Evolutionary conservation across 2,329 filamentous ascomycete genomes (phyloP), one percentile per base, ranked within the genome.

Genomic region (Alternaria rosae): DNA sequence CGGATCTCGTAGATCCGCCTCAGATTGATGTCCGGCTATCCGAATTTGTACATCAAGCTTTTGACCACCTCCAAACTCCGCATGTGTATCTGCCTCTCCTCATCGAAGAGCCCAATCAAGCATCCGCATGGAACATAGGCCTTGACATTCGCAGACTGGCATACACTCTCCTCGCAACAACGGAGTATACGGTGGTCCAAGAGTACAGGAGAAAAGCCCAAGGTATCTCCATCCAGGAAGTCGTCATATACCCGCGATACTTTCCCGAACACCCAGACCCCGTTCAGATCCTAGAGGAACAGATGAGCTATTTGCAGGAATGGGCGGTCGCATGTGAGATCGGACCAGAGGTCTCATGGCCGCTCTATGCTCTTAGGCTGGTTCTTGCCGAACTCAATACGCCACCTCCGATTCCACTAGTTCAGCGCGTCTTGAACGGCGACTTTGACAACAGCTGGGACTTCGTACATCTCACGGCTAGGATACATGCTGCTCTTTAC

Each of bases 21-120:
- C 47, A 45, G n/a, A 59, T 79, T 25, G 72, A 76, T 44, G 76
- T 75, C 7, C 72, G 77, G 28, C 47, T 76, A 13, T 79, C 77
- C 5, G 78, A 79, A 28, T 71, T 72, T 21, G 64, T 76, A 0
- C 59, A 76, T 44, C 69, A 77, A 64, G 52, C 67, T 8, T 41
- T 71, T 11, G 56, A 52, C 12, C 32, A 48, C 6, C 52, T 62
- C 69, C 64, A 76, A 3, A 60, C 66, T 1, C 65, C 66, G 8
- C 51, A 55, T 42, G 83, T 92, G 12, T 94, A 90, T 73, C 82
- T 93, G 1, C 89, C 90, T 0, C 82, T 89, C 21, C 76, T 93
- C 0, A 79, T 88, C 12, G 82, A 85, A 57, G 82, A 85, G 58
- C 75, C 81, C 0, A 71, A 74, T 12, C 74, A 78, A 53, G 75